Evolutionary conservation across 805 yeast species (phyloP), one percentile per base, ranked within the genome.

Genomic region (Pichia nakasei): DNA sequence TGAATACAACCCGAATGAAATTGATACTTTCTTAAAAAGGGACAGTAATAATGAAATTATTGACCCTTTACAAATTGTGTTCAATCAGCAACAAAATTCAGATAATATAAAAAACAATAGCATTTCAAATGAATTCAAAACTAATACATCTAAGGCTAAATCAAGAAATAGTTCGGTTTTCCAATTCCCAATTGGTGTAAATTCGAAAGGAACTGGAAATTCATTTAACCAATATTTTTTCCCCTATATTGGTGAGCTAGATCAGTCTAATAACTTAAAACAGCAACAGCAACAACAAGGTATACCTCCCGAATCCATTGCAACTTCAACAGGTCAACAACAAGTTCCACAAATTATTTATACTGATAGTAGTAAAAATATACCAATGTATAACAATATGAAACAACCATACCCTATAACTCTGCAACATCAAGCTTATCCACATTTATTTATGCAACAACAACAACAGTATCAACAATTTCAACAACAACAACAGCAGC

Each of bases 21-120:
- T 65, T 38, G 70, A 66, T 35, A 49, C 43, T n/a, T 63, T 63
- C 44, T 46, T 63, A 42, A 65, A 64, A 46, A 48, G 66, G 34
- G 70, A 65, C 34, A 57, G 65, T 27, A 49, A 59, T 39, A 54
- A 49, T 39, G 39, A 35, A 64, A 60, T 37, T 42, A 57, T 19
- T 41, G 60, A 37, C 63, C 61, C 41, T 51, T 53, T 42, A 45
- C 56, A 27, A 60, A 9, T 29, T 13, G 7, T n/a, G 15, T 29
- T 17, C 4, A 29, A 29, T 2, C 17, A 29, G 15, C 22, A 29
- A 15, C n/a, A 29, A 15, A 2, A 13, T 4, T 12, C 7, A 29
- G 9, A 13, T 9, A n/a, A 29, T 13, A 4, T 17, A 29, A 12
- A 12, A 4, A 13, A n/a, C 7, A 3, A 29, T 29, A 15, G 17